A percentile compares a stretch with the other conserved stretches of the same genome.
Evolutionary conservation across 495 filamentous ascomycete genomes (phyloP).

Genomic region (Neurospora tetrasperma): DNA sequence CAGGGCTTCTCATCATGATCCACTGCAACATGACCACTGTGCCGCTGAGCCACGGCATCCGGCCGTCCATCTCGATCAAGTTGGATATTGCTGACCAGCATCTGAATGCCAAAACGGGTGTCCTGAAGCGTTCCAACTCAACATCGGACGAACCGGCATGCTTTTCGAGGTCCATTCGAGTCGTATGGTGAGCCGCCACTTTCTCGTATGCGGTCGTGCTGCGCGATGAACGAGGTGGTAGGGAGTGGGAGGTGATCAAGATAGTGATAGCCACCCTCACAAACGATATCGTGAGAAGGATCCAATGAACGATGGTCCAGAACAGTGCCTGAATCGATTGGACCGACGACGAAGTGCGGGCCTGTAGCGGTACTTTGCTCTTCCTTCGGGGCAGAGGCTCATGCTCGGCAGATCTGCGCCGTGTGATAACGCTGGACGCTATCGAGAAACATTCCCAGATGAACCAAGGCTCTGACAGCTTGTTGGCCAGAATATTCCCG

Average conservation of each 20-base stretch:
- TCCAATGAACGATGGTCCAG: conserved; percentile 61
- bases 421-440: conserved; percentile 17
- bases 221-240: conserved; percentile 34
- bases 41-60: conserved; percentile 82
- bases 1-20: conserved; percentile 58
- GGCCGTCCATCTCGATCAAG: conserved; percentile 56
- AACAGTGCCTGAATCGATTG: conserved; percentile 40
- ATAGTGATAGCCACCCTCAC: conserved; percentile 50
- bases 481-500: conserved; percentile 64
- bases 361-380: conserved; percentile 5
- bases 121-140: conserved; percentile 34
- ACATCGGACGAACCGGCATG: conserved; percentile 4
- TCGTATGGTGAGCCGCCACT: conserved; percentile 9
- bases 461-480: conserved; percentile 73
- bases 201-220: conserved; percentile 6
- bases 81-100: conserved; percentile 59
- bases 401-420: conserved; percentile 7
- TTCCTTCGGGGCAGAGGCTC: conserved; percentile 2
- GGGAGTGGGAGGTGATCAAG: conserved; percentile 39
- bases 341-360: conserved; percentile 19
- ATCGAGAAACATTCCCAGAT: conserved; percentile 72
- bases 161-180: conserved; percentile 1
- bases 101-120: conserved; percentile 65
- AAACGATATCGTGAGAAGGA: conserved; percentile 53
- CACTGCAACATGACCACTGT: conserved; percentile 62